A percentile compares a stretch with the other conserved stretches of the same genome.
Evolutionary conservation across 306 rosid species (phyloP).

Genomic region (Morella rubra): DNA sequence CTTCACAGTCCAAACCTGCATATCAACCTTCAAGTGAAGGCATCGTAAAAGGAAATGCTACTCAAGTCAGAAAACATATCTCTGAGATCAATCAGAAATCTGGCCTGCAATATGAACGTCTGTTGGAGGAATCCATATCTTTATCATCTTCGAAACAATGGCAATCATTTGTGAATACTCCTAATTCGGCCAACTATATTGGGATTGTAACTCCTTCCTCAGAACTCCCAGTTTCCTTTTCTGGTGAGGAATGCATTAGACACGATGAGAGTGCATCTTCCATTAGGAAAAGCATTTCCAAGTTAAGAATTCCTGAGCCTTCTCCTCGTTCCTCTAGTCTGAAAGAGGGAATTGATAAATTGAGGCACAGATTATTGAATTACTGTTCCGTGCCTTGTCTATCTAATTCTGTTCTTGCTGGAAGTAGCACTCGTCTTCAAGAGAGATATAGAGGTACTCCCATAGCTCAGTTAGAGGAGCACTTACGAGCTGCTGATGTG

Average conservation of each 20-base stretch:
- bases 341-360: slow-evolving; percentile 55
- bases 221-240: slow-evolving; percentile 25
- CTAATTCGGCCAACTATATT: slow-evolving; percentile 35
- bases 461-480: slow-evolving; percentile 41
- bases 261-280: slow-evolving; percentile 37
- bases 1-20: slow-evolving; percentile 28
- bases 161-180: slow-evolving; percentile 35
- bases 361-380: slow-evolving; percentile 52
- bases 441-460: slow-evolving; percentile 39
- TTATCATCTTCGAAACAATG: slow-evolving; percentile 31
- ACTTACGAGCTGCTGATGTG: slow-evolving; percentile 32
- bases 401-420: slow-evolving; percentile 22
- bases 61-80: slow-evolving; percentile 19
- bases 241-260: slow-evolving; percentile 29
- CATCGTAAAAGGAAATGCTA: slow-evolving; percentile 33
- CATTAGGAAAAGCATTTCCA: slow-evolving; percentile 48
- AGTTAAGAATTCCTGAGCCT: slow-evolving; percentile 41
- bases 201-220: slow-evolving; percentile 45
- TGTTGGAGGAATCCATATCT: slow-evolving; percentile 26
- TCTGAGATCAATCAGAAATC: slow-evolving; percentile 26
- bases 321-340: slow-evolving; percentile 55
- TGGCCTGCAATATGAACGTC: slow-evolving; percentile 37
- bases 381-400: slow-evolving; percentile 51
- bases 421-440: slow-evolving; percentile 27
- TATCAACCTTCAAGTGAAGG: slow-evolving; percentile 27